Evolutionary conservation across 768 basidiomycete species (phyloP), one percentile per base, ranked within the genome.

Genomic region (Russula ochroleuca): DNA sequence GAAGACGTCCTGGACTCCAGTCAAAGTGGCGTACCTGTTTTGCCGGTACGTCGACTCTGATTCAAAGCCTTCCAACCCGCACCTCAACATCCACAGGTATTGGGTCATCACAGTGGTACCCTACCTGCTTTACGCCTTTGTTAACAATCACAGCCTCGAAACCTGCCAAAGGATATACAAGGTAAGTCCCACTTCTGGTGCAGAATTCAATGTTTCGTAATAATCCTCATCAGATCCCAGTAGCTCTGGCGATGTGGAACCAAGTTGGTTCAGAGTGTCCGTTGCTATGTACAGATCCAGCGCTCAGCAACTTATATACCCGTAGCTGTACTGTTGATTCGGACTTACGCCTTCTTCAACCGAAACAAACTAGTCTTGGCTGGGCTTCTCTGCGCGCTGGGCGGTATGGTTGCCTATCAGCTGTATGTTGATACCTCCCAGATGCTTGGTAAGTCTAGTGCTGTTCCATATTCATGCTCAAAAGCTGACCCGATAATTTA

Each of bases 261-360:
- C 90, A 91, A 81, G 88, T 90, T 59, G 85, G 87, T 50, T 88
- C 88, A 52, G 87, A 91, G 77, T 85, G 87, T 86, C 66, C 65
- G 79, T 75, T 56, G 17, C 43, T 48, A 21, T 41, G 54, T 33
- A 17, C 23, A 28, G 28, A 35, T 48, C 37, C 15, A 10, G 28
- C 31, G 35, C 63, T 59, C 25, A 64, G 38, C 45, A 70, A 62
- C 51, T 37, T 65, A 41, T 45, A 17, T 31, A 5, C 41, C 35
- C 37, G 7, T 68, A 89, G 87, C 85, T 66, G 87, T 92, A 58
- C 81, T 92, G 55, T 81, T 92, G 67, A 92, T 92, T 64, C 84
- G 90, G 65, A 92, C 90, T 48, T 92, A 90, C 69, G 90, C 90
- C 3, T 92, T 92, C 75, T 91, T 91, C 79, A 90, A 89, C 69